phyloP scores from a whole-genome alignment of 768 basidiomycete species.

The Suillus bovinus region DNA sequence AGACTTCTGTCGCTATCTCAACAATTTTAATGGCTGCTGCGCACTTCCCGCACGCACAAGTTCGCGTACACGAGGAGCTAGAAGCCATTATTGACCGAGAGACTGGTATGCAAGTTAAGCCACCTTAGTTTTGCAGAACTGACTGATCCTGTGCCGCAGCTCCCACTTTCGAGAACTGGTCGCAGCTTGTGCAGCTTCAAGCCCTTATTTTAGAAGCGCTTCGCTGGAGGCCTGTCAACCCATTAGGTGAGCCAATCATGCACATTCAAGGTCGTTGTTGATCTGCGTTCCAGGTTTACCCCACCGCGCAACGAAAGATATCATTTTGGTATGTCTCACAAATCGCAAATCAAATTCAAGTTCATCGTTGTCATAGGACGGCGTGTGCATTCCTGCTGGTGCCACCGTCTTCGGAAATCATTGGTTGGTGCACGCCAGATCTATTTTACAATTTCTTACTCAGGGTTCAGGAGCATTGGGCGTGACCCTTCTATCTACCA shows the following conservation, averaged over 20 bases:
- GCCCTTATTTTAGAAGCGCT: conserved; percentile 40
- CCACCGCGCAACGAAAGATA: conserved; percentile 26
- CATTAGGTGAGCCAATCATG: conserved; percentile 22
- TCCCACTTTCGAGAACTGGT: conserved; percentile 38
- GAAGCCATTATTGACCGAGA: conserved; percentile 38
- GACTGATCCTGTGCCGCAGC: conserved; percentile 24
- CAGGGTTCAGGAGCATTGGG: conserved; percentile 40
- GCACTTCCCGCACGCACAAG: conserved; percentile 34
- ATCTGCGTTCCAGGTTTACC: conserved; percentile 17
- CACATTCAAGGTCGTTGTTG: not conserved
- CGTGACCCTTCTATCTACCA: conserved; percentile 52
- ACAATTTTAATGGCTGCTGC: conserved; percentile 40
- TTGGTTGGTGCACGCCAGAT: conserved; percentile 19
- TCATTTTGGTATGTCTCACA: conserved; percentile 24
- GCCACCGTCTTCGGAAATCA: conserved; percentile 34
- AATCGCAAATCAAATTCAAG: not conserved
- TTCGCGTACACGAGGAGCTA: conserved; percentile 36
- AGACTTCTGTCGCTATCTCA: conserved; percentile 29
- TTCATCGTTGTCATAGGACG: conserved; percentile 26
- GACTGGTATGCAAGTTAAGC: conserved; percentile 23
- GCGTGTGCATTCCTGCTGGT: conserved; percentile 35
- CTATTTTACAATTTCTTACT: not conserved
- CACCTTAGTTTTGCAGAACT: not conserved
- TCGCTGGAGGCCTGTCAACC: conserved; percentile 41
- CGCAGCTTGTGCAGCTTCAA: conserved; percentile 33